A percentile compares a stretch with the other conserved stretches of the same genome.
phyloP scores from a whole-genome alignment of 768 basidiomycete genomes.

The Austroboletus festivus region DNA sequence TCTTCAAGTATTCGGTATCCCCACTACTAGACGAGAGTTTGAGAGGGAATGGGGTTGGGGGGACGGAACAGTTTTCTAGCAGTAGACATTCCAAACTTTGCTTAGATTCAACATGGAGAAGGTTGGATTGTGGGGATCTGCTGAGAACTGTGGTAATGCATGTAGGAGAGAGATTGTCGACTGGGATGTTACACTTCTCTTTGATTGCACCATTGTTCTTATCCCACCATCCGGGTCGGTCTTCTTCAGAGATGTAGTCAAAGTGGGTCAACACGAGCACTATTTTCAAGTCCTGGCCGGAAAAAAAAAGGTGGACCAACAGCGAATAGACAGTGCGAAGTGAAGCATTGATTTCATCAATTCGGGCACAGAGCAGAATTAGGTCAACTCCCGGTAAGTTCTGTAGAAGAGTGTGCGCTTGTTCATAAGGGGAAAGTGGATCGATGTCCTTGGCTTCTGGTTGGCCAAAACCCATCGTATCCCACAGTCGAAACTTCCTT shows the following conservation, averaged over 20 bases:
- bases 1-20: slow-evolving; percentile 8
- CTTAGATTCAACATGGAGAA: slow-evolving; percentile 13
- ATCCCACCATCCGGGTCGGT: slow-evolving; percentile 35
- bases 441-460: slow-evolving; percentile 13
- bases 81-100: slow-evolving; percentile 10
- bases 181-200: slow-evolving; percentile 10
- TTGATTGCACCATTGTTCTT: slow-evolving; percentile 26
- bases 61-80: neutral
- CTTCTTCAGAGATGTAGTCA: slow-evolving; percentile 25
- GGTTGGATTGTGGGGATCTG: neutral
- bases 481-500: slow-evolving; percentile 29
- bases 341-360: slow-evolving; percentile 35
- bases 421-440: slow-evolving; percentile 23
- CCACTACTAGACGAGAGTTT: slow-evolving; percentile 12
- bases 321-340: slow-evolving; percentile 37
- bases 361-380: slow-evolving; percentile 39
- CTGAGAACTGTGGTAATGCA: slow-evolving; percentile 20
- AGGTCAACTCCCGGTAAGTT: slow-evolving; percentile 35
- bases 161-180: slow-evolving; percentile 5
- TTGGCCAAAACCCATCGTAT: slow-evolving; percentile 33
- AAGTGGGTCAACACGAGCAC: slow-evolving; percentile 40
- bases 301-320: slow-evolving; percentile 38
- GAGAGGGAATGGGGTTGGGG: slow-evolving; percentile 12
- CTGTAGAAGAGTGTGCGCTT: slow-evolving; percentile 34
- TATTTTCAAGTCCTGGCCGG: slow-evolving; percentile 32